These are phyloP conservation scores for Penicillium dipodomyicola DNA, from an alignment of 495 filamentous ascomycete genomes.

Conservation along the genomic window DNA sequence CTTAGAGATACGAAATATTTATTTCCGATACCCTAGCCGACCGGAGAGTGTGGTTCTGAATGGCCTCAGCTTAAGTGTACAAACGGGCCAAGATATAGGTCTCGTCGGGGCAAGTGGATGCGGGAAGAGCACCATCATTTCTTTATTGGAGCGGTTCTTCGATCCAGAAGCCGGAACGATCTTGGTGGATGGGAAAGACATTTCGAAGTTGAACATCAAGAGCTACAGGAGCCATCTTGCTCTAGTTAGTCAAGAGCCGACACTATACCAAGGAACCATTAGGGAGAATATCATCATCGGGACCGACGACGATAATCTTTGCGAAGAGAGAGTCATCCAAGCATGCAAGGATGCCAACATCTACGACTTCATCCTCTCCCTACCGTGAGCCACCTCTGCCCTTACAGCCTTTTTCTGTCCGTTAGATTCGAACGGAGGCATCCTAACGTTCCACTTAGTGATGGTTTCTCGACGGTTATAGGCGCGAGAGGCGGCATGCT, in stretches of 20 bases:
- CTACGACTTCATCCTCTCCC: conserved; percentile 76
- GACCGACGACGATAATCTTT: conserved; percentile 54
- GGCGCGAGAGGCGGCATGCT: no score
- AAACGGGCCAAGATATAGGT: conserved; percentile 70
- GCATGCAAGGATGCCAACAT: conserved; percentile 84
- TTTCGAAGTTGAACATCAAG: conserved; percentile 65
- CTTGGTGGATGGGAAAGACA: conserved; percentile 67
- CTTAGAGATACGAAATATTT: conserved; percentile 70
- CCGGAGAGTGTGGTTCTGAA: conserved; percentile 71
- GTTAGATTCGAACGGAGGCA: no score
- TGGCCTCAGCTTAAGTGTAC: conserved; percentile 63
- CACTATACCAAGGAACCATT: conserved; percentile 79
- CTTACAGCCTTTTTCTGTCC: not conserved
- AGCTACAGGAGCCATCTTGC: conserved; percentile 69
- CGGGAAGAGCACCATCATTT: conserved; percentile 76
- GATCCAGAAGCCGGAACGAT: conserved; percentile 65
- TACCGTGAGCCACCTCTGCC: conserved; percentile 38
- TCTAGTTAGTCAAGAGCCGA: conserved; percentile 80
- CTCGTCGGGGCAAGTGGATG: conserved; percentile 79
- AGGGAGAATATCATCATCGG: conserved; percentile 75
- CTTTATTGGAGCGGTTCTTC: conserved; percentile 79
- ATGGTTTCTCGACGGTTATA: no score
- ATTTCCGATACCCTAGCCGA: conserved; percentile 74
- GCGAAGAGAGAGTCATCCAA: conserved; percentile 63
- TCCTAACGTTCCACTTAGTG: no score